Percentiles rank a stretch among this genome's conserved stretches.
Conservation (phyloP, 2,329 filamentous ascomycete genomes). For the Ceratocystis smalleyi region DNA sequence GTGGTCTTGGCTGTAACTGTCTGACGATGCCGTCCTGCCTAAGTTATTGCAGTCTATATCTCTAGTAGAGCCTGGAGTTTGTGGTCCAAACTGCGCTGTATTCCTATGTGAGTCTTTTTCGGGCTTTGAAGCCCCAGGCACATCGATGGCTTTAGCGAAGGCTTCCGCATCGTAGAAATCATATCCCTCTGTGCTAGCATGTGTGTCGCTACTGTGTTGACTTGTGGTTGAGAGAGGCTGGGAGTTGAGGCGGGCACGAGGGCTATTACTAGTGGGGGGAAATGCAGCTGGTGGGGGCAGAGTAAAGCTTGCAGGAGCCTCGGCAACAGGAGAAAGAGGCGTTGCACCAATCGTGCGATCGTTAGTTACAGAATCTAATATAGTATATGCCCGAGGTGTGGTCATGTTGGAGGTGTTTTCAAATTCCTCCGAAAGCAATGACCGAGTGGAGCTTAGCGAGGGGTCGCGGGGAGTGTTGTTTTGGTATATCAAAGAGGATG, state of each 20-base stretch:
- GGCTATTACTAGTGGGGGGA: conserved; percentile 24
- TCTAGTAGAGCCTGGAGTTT: conserved; percentile 1
- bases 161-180: conserved; percentile 51
- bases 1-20: not conserved
- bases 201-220: conserved; percentile 33
- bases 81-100: conserved; percentile 1
- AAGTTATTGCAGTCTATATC: not conserved
- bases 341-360: conserved; percentile 22
- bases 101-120: not conserved
- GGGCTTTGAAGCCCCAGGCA: conserved; percentile 24
- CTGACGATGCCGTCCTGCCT: not conserved
- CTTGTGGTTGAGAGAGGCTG: conserved; percentile 36
- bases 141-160: conserved; percentile 36
- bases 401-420: conserved; percentile 48
- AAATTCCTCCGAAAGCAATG: conserved; percentile 39
- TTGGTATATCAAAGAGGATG: not conserved
- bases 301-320: conserved; percentile 33
- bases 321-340: conserved; percentile 33
- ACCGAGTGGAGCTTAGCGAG: conserved; percentile 24
- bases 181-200: conserved; percentile 43
- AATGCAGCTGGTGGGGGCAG: conserved; percentile 34
- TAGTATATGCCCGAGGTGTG: conserved; percentile 42
- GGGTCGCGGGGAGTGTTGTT: not conserved
- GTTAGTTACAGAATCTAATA: conserved; percentile 25
- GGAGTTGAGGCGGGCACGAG: conserved; percentile 34